A percentile compares a stretch with the other conserved stretches of the same genome.
These are phyloP conservation scores for Rhododendron simsii DNA, from an alignment of 148 eudicot species.

Conservation along the genomic window DNA sequence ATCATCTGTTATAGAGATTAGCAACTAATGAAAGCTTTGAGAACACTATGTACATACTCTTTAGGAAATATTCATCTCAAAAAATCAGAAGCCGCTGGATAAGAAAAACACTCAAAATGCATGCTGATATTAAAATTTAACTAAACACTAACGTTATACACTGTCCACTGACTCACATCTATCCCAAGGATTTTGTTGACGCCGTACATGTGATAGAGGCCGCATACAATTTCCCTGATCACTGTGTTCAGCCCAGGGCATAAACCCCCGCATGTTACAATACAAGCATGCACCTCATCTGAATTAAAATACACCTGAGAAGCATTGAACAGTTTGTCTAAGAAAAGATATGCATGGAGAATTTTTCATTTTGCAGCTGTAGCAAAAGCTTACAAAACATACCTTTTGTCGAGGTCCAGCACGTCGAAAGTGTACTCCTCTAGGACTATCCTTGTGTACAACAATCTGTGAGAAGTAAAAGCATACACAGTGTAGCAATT, in stretches of 20 bases:
- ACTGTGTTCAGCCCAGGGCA: slow-evolving; percentile 60
- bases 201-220: slow-evolving; percentile 46
- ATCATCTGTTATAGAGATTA: neutral
- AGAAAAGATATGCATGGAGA: neutral
- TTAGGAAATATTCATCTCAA: neutral
- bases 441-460: slow-evolving; percentile 12
- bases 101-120: slow-evolving; percentile 1
- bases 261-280: slow-evolving; percentile 56
- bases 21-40: neutral
- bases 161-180: slow-evolving; percentile 26
- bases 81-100: neutral
- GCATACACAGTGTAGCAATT: neutral
- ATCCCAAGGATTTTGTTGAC: slow-evolving; percentile 44
- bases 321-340: neutral
- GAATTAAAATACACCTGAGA: slow-evolving; percentile 48
- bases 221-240: slow-evolving; percentile 50
- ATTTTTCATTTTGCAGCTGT: neutral
- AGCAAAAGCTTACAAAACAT: neutral
- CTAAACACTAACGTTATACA: neutral
- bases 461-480: slow-evolving; percentile 8
- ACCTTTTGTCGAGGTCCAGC: slow-evolving; percentile 21
- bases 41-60: neutral
- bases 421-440: slow-evolving; percentile 22
- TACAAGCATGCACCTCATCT: slow-evolving; percentile 50
- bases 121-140: neutral